phyloP scores from a whole-genome alignment of 257 asterid genomes.

The Schizonepeta tenuifolia region DNA sequence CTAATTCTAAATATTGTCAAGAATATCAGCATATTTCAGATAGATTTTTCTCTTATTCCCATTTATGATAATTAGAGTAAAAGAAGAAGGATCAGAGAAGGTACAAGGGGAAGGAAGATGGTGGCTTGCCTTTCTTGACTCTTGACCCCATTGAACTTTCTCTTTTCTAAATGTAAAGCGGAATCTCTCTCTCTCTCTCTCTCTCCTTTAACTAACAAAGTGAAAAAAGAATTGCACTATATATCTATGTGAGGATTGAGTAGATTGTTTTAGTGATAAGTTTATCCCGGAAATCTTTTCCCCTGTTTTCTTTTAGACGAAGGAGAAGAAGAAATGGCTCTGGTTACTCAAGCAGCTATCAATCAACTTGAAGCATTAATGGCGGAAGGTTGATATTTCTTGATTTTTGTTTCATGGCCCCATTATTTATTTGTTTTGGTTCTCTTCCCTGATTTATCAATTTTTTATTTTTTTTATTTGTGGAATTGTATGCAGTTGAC shows the following conservation, averaged over 20 bases:
- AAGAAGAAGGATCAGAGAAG: constrained; percentile 24
- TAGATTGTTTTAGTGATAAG: constrained; percentile 11
- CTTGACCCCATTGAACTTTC: constrained; percentile 40
- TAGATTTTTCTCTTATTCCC: not conserved
- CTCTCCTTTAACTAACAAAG: constrained; percentile 29
- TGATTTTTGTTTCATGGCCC: constrained; percentile 16
- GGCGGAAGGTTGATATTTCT: constrained; percentile 49
- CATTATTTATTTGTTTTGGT: constrained; percentile 1
- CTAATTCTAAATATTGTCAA: not conserved
- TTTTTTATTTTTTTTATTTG: too few relatives aligned
- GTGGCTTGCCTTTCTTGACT: constrained; percentile 54
- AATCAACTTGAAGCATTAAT: constrained; percentile 56
- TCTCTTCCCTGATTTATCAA: not conserved
- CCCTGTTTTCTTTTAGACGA: not conserved
- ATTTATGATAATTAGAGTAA: not conserved
- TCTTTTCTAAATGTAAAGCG: constrained; percentile 33
- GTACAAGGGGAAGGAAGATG: not conserved
- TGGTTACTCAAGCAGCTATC: constrained; percentile 60
- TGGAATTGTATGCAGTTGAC: constrained; percentile 52
- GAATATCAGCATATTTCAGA: not conserved
- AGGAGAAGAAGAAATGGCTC: constrained; percentile 51
- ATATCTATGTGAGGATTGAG: constrained; percentile 30
- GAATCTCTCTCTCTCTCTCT: constrained; percentile 38
- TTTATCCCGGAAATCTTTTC: not conserved
- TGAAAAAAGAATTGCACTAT: constrained; percentile 20